phyloP scores from a whole-genome alignment of 2,329 filamentous ascomycete genomes.

The Aciculosporium take region DNA sequence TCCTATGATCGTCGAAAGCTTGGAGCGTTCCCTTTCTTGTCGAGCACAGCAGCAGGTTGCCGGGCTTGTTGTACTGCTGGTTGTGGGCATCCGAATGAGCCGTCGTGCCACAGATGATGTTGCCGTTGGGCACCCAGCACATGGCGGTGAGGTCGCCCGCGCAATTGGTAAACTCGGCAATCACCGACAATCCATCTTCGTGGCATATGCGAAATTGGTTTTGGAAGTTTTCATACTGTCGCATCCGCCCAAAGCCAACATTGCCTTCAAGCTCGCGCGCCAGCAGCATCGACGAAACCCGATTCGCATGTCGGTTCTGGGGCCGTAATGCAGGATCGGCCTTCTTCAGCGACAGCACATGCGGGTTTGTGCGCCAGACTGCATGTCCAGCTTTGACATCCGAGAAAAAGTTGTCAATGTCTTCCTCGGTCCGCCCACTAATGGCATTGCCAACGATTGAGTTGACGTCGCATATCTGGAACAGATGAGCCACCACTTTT shows the following conservation, averaged over 20 bases:
- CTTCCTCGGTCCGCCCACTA: conserved; percentile 13
- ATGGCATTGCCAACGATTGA: conserved; percentile 11
- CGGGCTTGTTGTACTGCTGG: conserved; percentile 52
- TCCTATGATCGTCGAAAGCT: conserved; percentile 42
- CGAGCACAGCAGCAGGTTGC: conserved; percentile 45
- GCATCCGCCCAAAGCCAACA: conserved; percentile 25
- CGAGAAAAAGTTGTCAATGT: conserved; percentile 18
- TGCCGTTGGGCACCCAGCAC: conserved; percentile 39
- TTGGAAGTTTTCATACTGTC: conserved; percentile 29
- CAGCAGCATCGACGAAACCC: conserved; percentile 28
- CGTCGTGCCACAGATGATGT: conserved; percentile 47
- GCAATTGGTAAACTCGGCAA: conserved; percentile 44
- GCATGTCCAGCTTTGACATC: conserved; percentile 16
- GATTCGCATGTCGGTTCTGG: conserved; percentile 9
- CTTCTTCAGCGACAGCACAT: conserved; percentile 14
- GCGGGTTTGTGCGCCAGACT: conserved; percentile 4
- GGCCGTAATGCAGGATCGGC: conserved; percentile 7
- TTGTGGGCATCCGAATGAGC: conserved; percentile 49
- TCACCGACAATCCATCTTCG: conserved; percentile 38
- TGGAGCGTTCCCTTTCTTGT: conserved; percentile 27
- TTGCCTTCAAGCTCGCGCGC: conserved; percentile 35
- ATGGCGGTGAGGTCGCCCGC: conserved; percentile 47
- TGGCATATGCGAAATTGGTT: conserved; percentile 28
- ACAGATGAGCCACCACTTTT: conserved; percentile 11
- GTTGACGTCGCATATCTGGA: conserved; percentile 11